Conservation (phyloP, 208 protist genomes). For the Acanthamoeba culbertsoni region DNA sequence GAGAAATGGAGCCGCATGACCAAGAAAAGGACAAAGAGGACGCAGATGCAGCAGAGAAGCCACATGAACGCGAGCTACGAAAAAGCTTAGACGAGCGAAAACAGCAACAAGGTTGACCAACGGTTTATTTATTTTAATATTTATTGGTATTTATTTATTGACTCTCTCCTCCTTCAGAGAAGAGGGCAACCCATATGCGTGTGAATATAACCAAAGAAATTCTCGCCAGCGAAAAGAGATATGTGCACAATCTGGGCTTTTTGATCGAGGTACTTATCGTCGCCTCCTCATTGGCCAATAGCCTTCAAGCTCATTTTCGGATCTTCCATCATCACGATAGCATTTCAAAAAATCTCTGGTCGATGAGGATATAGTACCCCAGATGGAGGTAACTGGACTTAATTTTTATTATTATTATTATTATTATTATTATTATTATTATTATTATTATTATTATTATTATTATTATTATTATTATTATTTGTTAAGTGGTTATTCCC, state of each 20-base stretch:
- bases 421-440: too few relatives aligned
- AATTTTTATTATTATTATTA: too few relatives aligned
- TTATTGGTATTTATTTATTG: too few relatives aligned
- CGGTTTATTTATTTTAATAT: neutral
- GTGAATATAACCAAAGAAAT: neutral
- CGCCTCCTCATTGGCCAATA: neutral
- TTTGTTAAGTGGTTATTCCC: too few relatives aligned
- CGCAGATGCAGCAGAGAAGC: neutral
- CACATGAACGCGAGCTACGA: neutral
- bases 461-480: too few relatives aligned
- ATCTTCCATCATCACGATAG: neutral
- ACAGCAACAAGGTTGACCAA: neutral
- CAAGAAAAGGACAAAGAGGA: neutral
- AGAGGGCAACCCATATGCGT: neutral
- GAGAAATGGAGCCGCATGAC: neutral
- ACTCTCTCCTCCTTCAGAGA: neutral
- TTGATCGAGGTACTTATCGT: neutral
- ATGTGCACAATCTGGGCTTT: neutral
- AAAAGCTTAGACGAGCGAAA: neutral
- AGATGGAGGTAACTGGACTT: neutral
- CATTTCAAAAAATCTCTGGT: neutral
- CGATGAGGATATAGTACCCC: neutral
- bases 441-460: too few relatives aligned
- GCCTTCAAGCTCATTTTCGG: neutral
- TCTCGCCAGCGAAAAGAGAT: constrained; percentile 9